phyloP scores from a whole-genome alignment of 2,329 filamentous ascomycete genomes.

The Paramyrothecium roridum region DNA sequence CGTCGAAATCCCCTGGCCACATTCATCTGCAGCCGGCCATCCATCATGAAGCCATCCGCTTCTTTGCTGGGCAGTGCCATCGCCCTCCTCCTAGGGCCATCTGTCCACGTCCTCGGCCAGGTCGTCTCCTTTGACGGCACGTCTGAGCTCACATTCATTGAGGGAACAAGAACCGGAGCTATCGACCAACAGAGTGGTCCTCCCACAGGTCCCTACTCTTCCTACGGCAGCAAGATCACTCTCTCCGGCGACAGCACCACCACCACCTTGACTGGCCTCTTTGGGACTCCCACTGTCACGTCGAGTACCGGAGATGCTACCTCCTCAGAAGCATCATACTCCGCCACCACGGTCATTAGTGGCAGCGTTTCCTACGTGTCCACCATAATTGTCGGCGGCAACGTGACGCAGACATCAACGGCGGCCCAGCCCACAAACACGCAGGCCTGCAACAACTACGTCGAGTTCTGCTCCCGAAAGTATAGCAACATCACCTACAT shows the following conservation, averaged over 20 bases:
- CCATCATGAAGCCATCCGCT: slow-evolving; percentile 18
- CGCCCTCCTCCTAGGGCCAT: slow-evolving; percentile 17
- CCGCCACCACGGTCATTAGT: slow-evolving; percentile 36
- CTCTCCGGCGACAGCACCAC: slow-evolving; percentile 29
- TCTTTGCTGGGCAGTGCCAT: slow-evolving; percentile 8
- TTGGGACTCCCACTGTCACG: slow-evolving; percentile 20
- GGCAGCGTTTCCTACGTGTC: slow-evolving; percentile 33
- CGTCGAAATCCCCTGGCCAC: background rate
- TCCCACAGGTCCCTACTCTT: slow-evolving; percentile 42
- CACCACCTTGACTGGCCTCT: slow-evolving; percentile 22
- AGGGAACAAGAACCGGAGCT: slow-evolving; percentile 31
- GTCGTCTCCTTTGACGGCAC: slow-evolving; percentile 25
- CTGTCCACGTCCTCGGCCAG: slow-evolving; percentile 18
- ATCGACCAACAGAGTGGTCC: slow-evolving; percentile 34
- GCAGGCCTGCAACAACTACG: slow-evolving; percentile 73
- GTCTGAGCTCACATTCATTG: slow-evolving; percentile 31
- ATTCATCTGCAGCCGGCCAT: background rate
- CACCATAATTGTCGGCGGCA: slow-evolving; percentile 37
- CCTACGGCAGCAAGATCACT: slow-evolving; percentile 39
- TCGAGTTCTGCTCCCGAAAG: slow-evolving; percentile 71
- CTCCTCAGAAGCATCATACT: slow-evolving; percentile 25
- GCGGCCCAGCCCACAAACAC: slow-evolving; percentile 60
- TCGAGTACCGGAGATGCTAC: slow-evolving; percentile 15
- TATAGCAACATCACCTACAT: slow-evolving; percentile 83
- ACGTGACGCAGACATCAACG: slow-evolving; percentile 31